phyloP scores from a whole-genome alignment of 2,329 filamentous ascomycete species.

The Aspergillaceae sp. region DNA sequence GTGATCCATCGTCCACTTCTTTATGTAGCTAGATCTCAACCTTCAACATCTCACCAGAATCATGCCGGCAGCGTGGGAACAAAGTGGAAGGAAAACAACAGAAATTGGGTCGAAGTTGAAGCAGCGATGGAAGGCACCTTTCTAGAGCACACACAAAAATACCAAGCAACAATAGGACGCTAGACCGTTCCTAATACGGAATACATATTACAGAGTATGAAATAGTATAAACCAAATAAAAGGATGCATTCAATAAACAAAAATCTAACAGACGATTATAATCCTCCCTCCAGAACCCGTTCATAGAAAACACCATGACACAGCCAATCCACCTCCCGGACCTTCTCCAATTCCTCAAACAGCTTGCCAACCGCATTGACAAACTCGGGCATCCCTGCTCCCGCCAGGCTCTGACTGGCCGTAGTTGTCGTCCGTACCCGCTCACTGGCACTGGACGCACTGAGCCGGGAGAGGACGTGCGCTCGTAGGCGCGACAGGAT shows the following conservation, averaged over 20 bases:
- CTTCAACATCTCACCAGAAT: no score
- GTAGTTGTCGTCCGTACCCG: constrained; percentile 49
- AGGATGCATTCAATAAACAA: background rate
- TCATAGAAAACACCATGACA: constrained; percentile 52
- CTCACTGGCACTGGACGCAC: constrained; percentile 53
- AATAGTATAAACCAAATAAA: background rate
- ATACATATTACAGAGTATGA: no score
- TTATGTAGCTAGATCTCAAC: no score
- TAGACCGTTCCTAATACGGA: no score
- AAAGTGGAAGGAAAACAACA: no score
- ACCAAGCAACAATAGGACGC: no score
- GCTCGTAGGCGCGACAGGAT: constrained; percentile 51
- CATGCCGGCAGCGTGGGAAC: no score
- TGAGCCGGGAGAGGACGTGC: constrained; percentile 47
- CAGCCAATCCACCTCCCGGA: constrained; percentile 52
- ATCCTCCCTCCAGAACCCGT: constrained; percentile 33
- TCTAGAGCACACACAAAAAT: no score
- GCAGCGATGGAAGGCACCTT: no score
- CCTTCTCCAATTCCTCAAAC: constrained; percentile 49
- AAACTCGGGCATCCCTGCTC: constrained; percentile 55
- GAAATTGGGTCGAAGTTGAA: no score
- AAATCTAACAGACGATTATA: background rate
- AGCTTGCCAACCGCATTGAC: constrained; percentile 51
- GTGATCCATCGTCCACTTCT: no score
- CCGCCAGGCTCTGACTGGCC: constrained; percentile 51